Conservation (phyloP, 1,284 basidiomycete species). For the Naganishia cerealis region DNA sequence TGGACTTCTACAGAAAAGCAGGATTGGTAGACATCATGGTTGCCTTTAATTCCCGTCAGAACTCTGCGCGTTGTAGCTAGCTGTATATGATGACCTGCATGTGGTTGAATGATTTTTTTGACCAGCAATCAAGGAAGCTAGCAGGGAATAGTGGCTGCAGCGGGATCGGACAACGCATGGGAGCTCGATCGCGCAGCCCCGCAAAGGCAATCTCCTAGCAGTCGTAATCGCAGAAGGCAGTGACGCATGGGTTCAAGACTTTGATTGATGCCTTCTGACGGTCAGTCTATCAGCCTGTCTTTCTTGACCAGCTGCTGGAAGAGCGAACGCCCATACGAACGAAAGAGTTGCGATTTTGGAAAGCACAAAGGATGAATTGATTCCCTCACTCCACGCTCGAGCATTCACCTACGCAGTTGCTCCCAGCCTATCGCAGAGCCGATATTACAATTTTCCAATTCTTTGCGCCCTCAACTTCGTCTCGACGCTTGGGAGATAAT, state of each 20-base stretch:
- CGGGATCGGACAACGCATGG: constrained; percentile 10
- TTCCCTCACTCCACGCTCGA: background rate
- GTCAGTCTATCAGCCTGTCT: background rate
- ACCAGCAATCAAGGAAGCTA: too few species aligned
- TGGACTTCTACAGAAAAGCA: constrained; percentile 48
- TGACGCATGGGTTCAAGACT: background rate
- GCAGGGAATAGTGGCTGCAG: constrained; percentile 4
- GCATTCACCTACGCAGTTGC: constrained; percentile 2
- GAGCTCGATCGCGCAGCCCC: constrained; percentile 2
- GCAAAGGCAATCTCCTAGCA: background rate
- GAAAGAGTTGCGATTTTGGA: background rate
- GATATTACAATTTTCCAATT: background rate
- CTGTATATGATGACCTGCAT: background rate
- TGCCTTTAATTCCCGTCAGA: constrained; percentile 38
- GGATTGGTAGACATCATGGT: constrained; percentile 41
- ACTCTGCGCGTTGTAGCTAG: background rate
- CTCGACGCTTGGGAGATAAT: constrained; percentile 1
- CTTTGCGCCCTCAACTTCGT: background rate
- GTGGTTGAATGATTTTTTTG: too few species aligned
- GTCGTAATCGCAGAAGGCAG: background rate
- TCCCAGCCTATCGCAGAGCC: background rate
- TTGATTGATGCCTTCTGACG: background rate
- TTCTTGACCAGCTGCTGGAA: background rate
- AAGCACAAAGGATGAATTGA: constrained; percentile 2
- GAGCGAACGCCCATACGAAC: background rate